phyloP scores from a whole-genome alignment of 768 basidiomycete genomes.

The Pulveroboletus sp. region DNA sequence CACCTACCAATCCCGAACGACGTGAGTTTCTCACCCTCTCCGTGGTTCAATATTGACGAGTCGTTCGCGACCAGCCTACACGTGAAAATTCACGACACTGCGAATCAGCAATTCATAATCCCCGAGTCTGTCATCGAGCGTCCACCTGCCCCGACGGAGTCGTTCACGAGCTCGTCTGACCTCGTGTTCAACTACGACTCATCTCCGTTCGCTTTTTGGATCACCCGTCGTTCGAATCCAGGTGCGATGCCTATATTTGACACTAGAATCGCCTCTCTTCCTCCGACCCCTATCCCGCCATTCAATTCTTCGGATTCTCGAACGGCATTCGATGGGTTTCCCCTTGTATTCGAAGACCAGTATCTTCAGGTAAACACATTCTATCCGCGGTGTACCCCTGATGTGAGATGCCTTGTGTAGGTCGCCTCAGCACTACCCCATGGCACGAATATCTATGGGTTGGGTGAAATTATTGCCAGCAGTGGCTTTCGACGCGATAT shows the following conservation, averaged over 20 bases:
- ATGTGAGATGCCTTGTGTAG: constrained; percentile 27
- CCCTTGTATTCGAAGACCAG: constrained; percentile 75
- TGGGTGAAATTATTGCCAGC: constrained; percentile 69
- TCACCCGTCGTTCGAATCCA: constrained; percentile 62
- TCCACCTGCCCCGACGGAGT: constrained; percentile 34
- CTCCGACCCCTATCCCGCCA: constrained; percentile 54
- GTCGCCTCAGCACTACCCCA: constrained; percentile 63
- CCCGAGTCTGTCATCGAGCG: constrained; percentile 51
- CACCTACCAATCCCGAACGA: constrained; percentile 55
- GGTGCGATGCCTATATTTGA: constrained; percentile 60
- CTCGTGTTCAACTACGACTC: constrained; percentile 64
- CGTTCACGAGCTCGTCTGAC: constrained; percentile 46
- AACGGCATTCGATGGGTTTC: constrained; percentile 59
- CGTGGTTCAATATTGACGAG: neutral
- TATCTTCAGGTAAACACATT: constrained; percentile 56
- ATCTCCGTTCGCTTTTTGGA: constrained; percentile 76
- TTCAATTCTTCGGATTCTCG: constrained; percentile 47
- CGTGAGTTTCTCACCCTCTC: constrained; percentile 30
- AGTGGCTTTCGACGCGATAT: constrained; percentile 66
- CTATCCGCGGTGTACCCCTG: neutral
- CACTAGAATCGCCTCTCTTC: constrained; percentile 60
- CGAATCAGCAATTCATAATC: constrained; percentile 60
- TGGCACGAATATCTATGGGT: constrained; percentile 70
- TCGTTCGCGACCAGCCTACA: constrained; percentile 44
- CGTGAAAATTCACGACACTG: constrained; percentile 63